phyloP scores from a whole-genome alignment of 169 alveolate genomes.

The Neospora caninum region DNA sequence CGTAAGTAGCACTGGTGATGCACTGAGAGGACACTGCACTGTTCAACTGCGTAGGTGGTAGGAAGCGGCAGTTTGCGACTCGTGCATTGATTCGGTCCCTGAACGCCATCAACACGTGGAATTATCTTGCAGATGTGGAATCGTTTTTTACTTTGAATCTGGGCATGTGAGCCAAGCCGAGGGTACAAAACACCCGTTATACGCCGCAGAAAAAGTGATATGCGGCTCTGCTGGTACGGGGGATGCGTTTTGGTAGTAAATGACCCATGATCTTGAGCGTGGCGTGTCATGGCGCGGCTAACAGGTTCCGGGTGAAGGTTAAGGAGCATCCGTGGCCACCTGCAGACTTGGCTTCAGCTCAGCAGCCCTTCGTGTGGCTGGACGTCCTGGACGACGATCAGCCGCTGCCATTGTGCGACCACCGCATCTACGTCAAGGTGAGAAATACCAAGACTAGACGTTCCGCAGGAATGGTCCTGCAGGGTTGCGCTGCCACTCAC shows the following conservation, averaged over 20 bases:
- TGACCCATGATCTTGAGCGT: background rate
- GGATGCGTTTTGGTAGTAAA: no score
- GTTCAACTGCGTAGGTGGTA: no score
- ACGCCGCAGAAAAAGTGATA: background rate
- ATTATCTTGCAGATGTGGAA: background rate
- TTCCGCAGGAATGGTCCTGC: no score
- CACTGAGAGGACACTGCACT: no score
- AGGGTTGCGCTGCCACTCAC: no score
- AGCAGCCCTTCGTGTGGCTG: conserved; percentile 29
- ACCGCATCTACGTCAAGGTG: conserved; percentile 23
- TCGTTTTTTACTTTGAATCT: background rate
- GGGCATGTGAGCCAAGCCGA: background rate
- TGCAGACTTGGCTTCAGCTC: background rate
- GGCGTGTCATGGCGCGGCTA: background rate
- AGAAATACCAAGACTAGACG: background rate
- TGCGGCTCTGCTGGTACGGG: background rate
- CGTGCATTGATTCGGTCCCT: no score
- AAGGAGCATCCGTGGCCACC: background rate
- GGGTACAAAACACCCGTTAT: background rate
- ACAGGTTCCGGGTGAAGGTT: conserved; percentile 5
- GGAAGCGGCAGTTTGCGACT: no score
- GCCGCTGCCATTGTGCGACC: background rate
- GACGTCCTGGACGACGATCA: background rate
- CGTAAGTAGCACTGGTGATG: background rate
- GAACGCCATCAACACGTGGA: no score